Base-by-base conservation (phyloP, 495 filamentous ascomycete genomes). In the Trichocladium uniseriatum region DNA sequence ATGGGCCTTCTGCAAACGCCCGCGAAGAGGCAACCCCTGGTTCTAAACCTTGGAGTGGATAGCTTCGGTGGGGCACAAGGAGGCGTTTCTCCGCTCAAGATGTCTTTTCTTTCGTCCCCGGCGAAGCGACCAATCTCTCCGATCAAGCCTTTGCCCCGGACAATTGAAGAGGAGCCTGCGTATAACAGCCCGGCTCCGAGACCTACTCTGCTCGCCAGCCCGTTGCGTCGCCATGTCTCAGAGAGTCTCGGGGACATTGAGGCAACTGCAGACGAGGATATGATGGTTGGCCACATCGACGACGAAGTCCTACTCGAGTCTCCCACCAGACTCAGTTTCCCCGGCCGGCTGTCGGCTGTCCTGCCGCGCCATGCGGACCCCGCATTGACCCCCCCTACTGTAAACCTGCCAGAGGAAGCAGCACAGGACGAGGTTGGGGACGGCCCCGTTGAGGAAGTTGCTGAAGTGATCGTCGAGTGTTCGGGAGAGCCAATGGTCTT, bases 311-410 rank as follows among this genome's bases (percentile, higher is more conserved):
- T 65, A 1, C 54, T 53, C 3, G 61, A 62, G 18, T 67, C 66
- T 0, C 67, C 69, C 7, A 57, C 61, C 7, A 51, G 57, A 22
- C 63, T 69, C 27, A 44, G 45, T 15, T 79, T 79, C 52, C 68
- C 73, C n/a, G 74, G 73, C 2, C 63, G 74, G 8, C 64, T 77
- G 2, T 77, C 76, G 0, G 69, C 74, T 4, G 69, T 75, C 21
- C 52, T 76, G 16, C 73, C 74, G 27, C 58, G 74, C 11, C 62
- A 75, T 44, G 71, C 68, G 11, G 73, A 77, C 38, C 69, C 72
- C 1, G 59, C 66, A 8, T 56, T 75, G 22, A 59, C 56, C 31
- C 48, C 58, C 1, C 57, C 52, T 2, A 54, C 58, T 18, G 20
- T 58, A 27, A 55, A 54, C 1, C 38, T 49, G 35, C 41, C 48